Conservation (phyloP, 768 basidiomycete genomes). For the Lentinula raphanica region DNA sequence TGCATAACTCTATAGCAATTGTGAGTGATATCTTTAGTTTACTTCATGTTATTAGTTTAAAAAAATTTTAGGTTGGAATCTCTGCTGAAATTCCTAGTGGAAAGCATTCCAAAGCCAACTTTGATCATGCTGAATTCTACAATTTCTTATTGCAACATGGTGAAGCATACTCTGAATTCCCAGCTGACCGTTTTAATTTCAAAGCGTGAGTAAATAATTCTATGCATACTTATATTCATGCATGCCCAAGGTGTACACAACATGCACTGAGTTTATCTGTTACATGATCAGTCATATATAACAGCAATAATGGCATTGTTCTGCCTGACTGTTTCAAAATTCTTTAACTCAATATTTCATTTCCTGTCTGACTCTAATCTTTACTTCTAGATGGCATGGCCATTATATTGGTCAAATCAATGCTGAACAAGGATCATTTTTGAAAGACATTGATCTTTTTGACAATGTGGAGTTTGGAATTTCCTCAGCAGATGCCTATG, state of each 20-base stretch:
- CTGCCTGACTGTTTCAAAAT: too few species aligned
- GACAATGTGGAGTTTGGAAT: conserved; percentile 39
- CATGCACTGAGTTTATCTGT: too few species aligned
- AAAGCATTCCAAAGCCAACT: conserved; percentile 19
- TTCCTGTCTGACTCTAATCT: too few species aligned
- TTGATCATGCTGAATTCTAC: conserved; percentile 30
- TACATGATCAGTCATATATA: too few species aligned
- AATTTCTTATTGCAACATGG: conserved; percentile 28
- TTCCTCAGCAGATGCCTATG: conserved; percentile 26
- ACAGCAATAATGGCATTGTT: too few species aligned
- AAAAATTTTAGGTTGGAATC: conserved; percentile 30
- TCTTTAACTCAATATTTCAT: too few species aligned
- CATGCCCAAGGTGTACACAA: too few species aligned
- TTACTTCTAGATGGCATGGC: conserved; percentile 20
- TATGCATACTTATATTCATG: not conserved
- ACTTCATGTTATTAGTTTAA: not conserved
- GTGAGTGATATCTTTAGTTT: not conserved
- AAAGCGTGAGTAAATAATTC: not conserved
- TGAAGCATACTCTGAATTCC: conserved; percentile 19
- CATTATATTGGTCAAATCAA: conserved; percentile 21
- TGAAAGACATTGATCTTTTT: conserved; percentile 31
- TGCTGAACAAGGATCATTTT: conserved; percentile 28
- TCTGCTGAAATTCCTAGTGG: conserved; percentile 34
- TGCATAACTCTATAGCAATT: too few species aligned
- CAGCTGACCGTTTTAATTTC: not conserved